Percentiles rank a stretch among this genome's conserved stretches.
These are phyloP conservation scores for Trichoderma lentiforme DNA, from an alignment of 2,329 filamentous ascomycete genomes.

Conservation along the genomic window DNA sequence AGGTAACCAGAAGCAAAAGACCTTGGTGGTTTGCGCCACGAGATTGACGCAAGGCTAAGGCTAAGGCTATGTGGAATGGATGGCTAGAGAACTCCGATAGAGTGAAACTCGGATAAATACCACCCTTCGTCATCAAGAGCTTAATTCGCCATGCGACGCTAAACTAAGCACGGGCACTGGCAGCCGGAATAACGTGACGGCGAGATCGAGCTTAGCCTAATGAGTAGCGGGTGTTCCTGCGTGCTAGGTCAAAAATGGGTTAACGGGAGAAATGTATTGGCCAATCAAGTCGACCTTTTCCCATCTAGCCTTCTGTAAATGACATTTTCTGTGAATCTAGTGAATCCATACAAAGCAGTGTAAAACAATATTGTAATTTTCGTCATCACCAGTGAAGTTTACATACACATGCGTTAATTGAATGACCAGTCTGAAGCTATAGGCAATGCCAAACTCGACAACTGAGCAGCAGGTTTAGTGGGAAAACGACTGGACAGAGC, in stretches of 20 bases:
- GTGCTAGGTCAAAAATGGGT: not conserved
- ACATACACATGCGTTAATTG: not conserved
- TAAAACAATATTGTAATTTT: not conserved
- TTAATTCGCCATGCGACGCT: conserved; percentile 1
- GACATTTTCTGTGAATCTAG: not conserved
- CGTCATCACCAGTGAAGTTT: not conserved
- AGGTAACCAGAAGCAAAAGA: conserved; percentile 5
- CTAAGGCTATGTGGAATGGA: conserved; percentile 4
- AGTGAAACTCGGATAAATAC: conserved; percentile 13
- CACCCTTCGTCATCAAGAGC: conserved; percentile 9
- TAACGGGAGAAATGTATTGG: not conserved
- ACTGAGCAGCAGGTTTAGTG: not conserved
- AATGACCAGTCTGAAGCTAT: not conserved
- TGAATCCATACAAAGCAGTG: not conserved
- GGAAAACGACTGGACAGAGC: not conserved
- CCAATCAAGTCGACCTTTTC: not conserved
- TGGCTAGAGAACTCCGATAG: conserved; percentile 2
- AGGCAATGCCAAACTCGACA: not conserved
- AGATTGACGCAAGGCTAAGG: conserved; percentile 9
- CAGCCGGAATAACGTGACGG: conserved; percentile 12
- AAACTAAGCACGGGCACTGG: not conserved
- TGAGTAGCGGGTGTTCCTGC: not conserved
- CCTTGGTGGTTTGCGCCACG: conserved; percentile 7
- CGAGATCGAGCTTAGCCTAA: not conserved
- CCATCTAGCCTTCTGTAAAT: not conserved